Base-by-base conservation (phyloP, 2,329 filamentous ascomycete genomes). In the Microcyclospora tardicrescens region DNA sequence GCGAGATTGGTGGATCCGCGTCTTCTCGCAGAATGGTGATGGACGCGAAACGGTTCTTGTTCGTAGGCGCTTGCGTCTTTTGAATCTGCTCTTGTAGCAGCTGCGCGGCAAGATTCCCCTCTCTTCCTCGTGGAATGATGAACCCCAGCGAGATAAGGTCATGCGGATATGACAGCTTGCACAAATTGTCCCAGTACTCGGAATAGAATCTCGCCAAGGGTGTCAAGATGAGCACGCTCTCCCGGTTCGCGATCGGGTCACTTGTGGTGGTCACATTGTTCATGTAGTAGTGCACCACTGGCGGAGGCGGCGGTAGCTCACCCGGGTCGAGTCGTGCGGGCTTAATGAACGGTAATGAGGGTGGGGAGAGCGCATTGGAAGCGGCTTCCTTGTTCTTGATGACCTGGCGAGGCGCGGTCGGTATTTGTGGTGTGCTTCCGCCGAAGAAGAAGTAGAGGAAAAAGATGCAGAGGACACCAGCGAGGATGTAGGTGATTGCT, bases 1-100 rank as follows among this genome's bases (percentile, higher is more conserved):
- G 91, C 8, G 84, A 87, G 24, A 94, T 62, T 0, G 86, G 83
- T 9, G 81, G 77, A 40, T 95, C 87, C 48, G 93, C 93, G 64
- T 98, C 91, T 62, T 98, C 89, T 41, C 91, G 78, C 51, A 96
- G 75, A 54, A 98, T 96, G 46, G 87, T 89, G 55, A 98, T 80
- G 58, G 82, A 86, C 51, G 86, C 83, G 66, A 98, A 98, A 42
- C 86, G 81, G 55, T 84, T 72, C 59, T 79, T 79, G 51, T 85
- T 78, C 0, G 81, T 73, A 0, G 86, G 84, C 43, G 81, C 80
- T 59, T 98, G 91, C 0, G 85, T 93, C 61, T 82, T 82, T 37
- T 80, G 71, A 48, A 98, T 84, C 49, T 85, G 81, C 40, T 80
- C 79, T 63, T 98, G 87, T 38, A 98, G 68, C 30, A 81, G 79